Percentiles rank a stretch among this genome's conserved stretches.
Evolutionary conservation across 1,284 basidiomycete species (phyloP).

Genomic region (Mycosarcoma maydis): DNA sequence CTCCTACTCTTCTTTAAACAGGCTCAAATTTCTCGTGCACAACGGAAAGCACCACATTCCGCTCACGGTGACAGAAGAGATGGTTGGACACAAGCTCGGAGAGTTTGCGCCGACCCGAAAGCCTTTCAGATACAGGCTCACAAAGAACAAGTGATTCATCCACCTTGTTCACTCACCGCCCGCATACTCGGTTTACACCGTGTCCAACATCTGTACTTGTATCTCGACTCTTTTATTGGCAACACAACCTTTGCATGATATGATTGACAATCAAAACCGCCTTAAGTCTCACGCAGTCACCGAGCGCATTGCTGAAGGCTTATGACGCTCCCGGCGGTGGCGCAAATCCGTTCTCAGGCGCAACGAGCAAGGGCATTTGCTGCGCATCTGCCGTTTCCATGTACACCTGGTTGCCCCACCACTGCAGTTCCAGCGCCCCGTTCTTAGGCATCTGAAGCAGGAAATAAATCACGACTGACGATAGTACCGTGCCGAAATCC

Average conservation of each 20-base stretch:
- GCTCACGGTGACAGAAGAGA: conserved; percentile 88
- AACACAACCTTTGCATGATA: neutral
- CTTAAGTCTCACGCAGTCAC: too few species aligned
- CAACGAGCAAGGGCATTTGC: conserved; percentile 7
- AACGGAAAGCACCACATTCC: conserved; percentile 92
- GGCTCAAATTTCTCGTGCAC: conserved; percentile 86
- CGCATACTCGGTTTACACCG: too few species aligned
- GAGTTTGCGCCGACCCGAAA: conserved; percentile 89
- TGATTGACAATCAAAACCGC: too few species aligned
- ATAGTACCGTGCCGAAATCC: conserved; percentile 67
- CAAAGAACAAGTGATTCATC: conserved; percentile 55
- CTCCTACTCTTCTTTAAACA: conserved; percentile 9
- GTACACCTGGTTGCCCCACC: conserved; percentile 64
- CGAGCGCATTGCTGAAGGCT: too few species aligned
- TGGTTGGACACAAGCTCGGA: conserved; percentile 97
- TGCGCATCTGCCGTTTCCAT: conserved; percentile 41
- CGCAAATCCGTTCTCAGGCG: conserved; percentile 29
- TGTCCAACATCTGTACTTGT: conserved; percentile 46
- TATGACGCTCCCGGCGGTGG: conserved; percentile 22
- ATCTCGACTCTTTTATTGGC: conserved; percentile 13
- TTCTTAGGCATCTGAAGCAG: conserved; percentile 37
- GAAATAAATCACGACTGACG: conserved; percentile 44
- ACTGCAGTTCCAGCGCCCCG: conserved; percentile 34
- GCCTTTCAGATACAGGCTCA: conserved; percentile 68
- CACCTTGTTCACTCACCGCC: neutral